Conservation (phyloP, 2,329 filamentous ascomycete genomes). For the Aspergillus vadensis region DNA sequence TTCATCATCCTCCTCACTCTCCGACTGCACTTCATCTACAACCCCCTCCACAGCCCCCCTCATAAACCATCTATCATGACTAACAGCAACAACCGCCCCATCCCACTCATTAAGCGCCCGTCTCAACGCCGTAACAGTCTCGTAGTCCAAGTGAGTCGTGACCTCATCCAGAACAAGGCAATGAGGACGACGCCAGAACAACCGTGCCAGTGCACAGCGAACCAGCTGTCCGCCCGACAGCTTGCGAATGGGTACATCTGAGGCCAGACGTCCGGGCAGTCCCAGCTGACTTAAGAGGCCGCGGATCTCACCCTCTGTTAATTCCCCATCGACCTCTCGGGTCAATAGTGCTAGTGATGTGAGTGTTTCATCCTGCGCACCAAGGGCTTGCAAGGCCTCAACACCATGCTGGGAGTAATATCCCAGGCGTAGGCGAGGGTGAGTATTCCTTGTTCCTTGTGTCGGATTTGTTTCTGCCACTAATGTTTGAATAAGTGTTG, state of each 20-base stretch:
- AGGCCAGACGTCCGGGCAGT: constrained; percentile 68
- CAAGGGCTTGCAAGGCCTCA: constrained; percentile 64
- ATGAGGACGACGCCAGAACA: constrained; percentile 71
- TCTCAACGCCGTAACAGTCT: constrained; percentile 73
- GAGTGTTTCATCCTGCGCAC: constrained; percentile 53
- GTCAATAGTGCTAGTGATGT: constrained; percentile 68
- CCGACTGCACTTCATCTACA: too few species aligned
- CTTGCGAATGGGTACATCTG: constrained; percentile 70
- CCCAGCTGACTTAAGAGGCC: constrained; percentile 69
- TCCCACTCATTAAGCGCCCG: constrained; percentile 67
- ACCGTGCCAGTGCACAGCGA: constrained; percentile 64
- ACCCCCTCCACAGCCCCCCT: constrained; percentile 68
- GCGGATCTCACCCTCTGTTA: constrained; percentile 69
- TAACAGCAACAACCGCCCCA: constrained; percentile 75
- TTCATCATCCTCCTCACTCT: too few species aligned
- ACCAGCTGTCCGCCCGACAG: constrained; percentile 79
- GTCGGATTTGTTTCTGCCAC: constrained; percentile 62
- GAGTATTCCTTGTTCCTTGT: constrained; percentile 63
- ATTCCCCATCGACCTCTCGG: constrained; percentile 52
- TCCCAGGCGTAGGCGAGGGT: constrained; percentile 69
- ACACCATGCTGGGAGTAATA: constrained; percentile 83
- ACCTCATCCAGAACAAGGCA: constrained; percentile 77
- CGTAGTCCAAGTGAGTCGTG: constrained; percentile 81
- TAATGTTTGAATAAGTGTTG: constrained; percentile 72
- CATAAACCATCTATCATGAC: constrained; percentile 81